Base-by-base conservation (phyloP, 2,329 filamentous ascomycete species). In the Boeremia exigua region DNA sequence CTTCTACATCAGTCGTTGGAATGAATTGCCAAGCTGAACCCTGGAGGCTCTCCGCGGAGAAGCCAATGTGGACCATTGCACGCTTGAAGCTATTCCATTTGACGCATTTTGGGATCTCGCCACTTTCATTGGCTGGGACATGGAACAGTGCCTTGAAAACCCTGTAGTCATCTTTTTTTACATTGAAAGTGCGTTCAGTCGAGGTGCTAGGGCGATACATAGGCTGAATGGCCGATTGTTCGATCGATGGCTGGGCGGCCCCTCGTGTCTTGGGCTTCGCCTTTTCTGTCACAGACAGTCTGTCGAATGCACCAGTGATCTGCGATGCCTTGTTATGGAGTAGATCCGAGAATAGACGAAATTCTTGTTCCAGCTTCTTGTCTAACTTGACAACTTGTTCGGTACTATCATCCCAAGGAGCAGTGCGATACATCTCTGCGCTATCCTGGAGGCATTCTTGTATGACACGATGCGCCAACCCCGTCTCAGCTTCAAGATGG, bases 21-120 rank as follows among this genome's bases (percentile, higher is more conserved):
- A 73, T 75, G 57, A 88, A 87, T 14, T 85, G 81, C 61, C 58
- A 88, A 0, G 81, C 81, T 0, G 82, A 86, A 0, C 85, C 84
- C 55, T 86, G 85, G 0, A 87, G 75, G 68, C 88, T 87, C 67
- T 84, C 75, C 0, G 77, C 77, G 0, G 65, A 53, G 48, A 88
- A 86, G 0, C 84, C 84, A 0, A 77, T 75, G 0, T 73, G 73
- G 0, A 61, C 59, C 79, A 86, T 81, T 0, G 82, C 83, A 47
- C 80, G 78, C 5, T 84, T 65, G 58, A 86, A 83, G 39, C 85
- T 82, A 3, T 62, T 68, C 84, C 84, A 86, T 0, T 78, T 45
- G 0, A 86, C 58, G 61, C 84, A 82, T 1, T 80, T 80, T 0
- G 79, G 78, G 0, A 74, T 67, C 0, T 79, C 73, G 0, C 62